These are phyloP conservation scores for Populus hybrid DNA, from an alignment of 441 rosid genomes.

Conservation along the genomic window DNA sequence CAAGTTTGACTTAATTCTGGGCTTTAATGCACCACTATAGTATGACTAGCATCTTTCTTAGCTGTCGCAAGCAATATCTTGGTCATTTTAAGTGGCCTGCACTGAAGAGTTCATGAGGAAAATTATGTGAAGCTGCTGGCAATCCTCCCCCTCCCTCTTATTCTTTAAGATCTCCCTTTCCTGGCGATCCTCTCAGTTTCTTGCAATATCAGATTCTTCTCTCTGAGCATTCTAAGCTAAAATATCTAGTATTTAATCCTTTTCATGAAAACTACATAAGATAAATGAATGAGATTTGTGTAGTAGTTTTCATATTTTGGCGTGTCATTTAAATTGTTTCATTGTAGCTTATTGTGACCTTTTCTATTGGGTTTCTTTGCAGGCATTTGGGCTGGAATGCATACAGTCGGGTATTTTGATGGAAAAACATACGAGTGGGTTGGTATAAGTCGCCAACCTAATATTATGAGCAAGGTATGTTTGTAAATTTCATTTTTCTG, in stretches of 20 bases:
- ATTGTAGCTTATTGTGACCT: slow-evolving; percentile 1
- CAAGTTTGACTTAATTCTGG: neutral
- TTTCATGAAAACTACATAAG: too few relatives aligned
- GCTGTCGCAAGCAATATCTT: neutral
- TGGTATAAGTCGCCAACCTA: slow-evolving; percentile 97
- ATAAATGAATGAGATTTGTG: too few relatives aligned
- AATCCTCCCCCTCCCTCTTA: too few relatives aligned
- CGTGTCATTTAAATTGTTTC: neutral
- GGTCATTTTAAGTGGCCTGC: neutral
- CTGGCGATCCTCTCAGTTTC: too few relatives aligned
- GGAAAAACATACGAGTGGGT: slow-evolving; percentile 99
- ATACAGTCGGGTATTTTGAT: slow-evolving; percentile 95
- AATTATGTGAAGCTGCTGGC: too few relatives aligned
- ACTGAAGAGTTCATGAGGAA: too few relatives aligned
- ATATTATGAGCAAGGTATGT: slow-evolving; percentile 77
- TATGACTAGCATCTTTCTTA: neutral
- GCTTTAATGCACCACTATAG: neutral
- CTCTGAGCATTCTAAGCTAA: neutral
- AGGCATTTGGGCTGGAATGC: slow-evolving; percentile 99
- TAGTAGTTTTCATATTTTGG: neutral
- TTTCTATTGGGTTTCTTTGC: slow-evolving; percentile 19
- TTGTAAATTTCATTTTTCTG: neutral
- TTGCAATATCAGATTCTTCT: too few relatives aligned
- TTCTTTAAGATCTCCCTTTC: too few relatives aligned
- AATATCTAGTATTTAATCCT: too few relatives aligned